These are phyloP conservation scores for Periconia sp. DNA, from an alignment of 2,329 filamentous ascomycete species.

Conservation along the genomic window DNA sequence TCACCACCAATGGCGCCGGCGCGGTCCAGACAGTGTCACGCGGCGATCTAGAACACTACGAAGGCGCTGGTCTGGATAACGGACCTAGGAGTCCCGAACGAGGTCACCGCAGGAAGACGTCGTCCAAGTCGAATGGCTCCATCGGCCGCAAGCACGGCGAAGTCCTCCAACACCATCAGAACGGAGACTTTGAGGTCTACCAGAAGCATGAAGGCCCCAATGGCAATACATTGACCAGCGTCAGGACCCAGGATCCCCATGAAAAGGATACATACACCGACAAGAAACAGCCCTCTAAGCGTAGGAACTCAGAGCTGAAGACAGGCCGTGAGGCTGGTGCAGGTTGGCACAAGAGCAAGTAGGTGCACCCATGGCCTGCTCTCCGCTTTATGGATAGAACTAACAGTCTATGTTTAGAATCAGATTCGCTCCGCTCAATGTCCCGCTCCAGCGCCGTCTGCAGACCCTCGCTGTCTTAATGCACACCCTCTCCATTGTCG, in stretches of 20 bases:
- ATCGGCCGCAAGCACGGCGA: conserved; percentile 32
- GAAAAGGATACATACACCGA: conserved; percentile 40
- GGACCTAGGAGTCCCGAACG: conserved; percentile 36
- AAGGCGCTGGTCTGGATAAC: conserved; percentile 35
- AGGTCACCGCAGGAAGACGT: conserved; percentile 31
- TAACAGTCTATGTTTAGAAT: conserved; percentile 54
- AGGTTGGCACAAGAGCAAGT: conserved; percentile 55
- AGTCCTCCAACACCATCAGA: conserved; percentile 19
- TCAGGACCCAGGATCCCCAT: conserved; percentile 44
- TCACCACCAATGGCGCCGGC: conserved; percentile 11
- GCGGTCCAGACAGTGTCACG: conserved; percentile 4
- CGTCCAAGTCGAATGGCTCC: conserved; percentile 34
- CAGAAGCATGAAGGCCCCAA: conserved; percentile 49
- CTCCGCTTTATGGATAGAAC: neutral
- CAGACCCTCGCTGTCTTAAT: conserved; percentile 53
- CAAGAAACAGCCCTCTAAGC: conserved; percentile 29
- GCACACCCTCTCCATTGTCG: conserved; percentile 53
- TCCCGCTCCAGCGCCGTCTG: conserved; percentile 55
- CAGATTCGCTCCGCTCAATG: conserved; percentile 82
- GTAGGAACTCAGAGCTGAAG: conserved; percentile 47
- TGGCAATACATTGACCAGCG: conserved; percentile 49
- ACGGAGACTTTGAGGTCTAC: conserved; percentile 28
- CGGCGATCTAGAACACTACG: conserved; percentile 17
- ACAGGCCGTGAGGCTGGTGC: conserved; percentile 57
- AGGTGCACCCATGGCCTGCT: conserved; percentile 12